phyloP scores from a whole-genome alignment of 2,329 filamentous ascomycete species.

The Hypoxylon sp. region DNA sequence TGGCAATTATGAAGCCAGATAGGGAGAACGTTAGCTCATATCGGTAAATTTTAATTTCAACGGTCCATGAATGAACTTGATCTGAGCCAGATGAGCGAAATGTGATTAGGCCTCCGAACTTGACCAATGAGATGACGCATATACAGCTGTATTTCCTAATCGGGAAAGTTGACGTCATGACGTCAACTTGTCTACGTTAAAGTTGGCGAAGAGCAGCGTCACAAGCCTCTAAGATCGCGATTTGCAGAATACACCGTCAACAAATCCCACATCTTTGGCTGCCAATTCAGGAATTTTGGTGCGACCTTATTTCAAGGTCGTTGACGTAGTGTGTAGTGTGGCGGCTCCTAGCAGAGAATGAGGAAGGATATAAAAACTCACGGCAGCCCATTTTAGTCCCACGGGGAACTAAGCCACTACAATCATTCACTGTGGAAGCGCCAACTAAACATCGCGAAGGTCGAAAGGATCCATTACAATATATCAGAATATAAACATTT shows the following conservation, averaged over 20 bases:
- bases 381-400: not conserved
- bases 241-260: slow-evolving; percentile 4
- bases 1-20: not conserved
- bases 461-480: not conserved
- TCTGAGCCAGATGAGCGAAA: not conserved
- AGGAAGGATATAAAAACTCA: slow-evolving; percentile 9
- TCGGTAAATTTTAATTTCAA: not conserved
- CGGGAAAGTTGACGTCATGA: slow-evolving; percentile 38
- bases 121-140: slow-evolving; percentile 26
- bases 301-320: not conserved
- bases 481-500: not conserved
- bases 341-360: slow-evolving; percentile 3
- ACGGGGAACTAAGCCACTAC: slow-evolving; percentile 6
- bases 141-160: slow-evolving; percentile 15
- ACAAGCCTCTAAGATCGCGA: slow-evolving; percentile 26
- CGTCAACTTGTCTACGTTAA: slow-evolving; percentile 16
- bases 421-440: not conserved
- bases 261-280: slow-evolving; percentile 34
- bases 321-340: slow-evolving; percentile 36
- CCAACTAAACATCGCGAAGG: not conserved
- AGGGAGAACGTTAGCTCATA: not conserved
- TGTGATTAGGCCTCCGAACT: slow-evolving; percentile 1
- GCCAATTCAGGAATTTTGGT: slow-evolving; percentile 7
- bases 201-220: slow-evolving; percentile 33
- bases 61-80: not conserved